Evolutionary conservation across 768 basidiomycete species (phyloP).

Genomic region (Goffeauzyma gilvescens): DNA sequence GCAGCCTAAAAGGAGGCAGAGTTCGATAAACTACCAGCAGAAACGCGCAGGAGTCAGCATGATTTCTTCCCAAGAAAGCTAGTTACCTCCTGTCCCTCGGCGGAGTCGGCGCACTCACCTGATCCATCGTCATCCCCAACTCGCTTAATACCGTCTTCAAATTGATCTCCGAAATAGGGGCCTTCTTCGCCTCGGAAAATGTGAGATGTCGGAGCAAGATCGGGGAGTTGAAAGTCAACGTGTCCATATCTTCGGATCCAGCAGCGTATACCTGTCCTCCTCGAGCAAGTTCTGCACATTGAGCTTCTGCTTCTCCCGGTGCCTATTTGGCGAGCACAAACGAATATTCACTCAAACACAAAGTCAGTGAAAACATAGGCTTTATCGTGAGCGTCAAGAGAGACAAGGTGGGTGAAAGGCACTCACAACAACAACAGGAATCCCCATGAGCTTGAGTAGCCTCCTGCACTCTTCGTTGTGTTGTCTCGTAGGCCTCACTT

Average conservation of each 20-base stretch:
- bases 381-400: neutral
- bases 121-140: slow-evolving; percentile 77
- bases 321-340: slow-evolving; percentile 41
- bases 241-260: slow-evolving; percentile 99
- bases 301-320: slow-evolving; percentile 95
- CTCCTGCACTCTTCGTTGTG: slow-evolving; percentile 89
- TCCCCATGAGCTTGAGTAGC: slow-evolving; percentile 82
- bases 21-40: slow-evolving; percentile 60
- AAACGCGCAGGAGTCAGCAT: neutral
- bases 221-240: slow-evolving; percentile 82
- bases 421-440: slow-evolving; percentile 76
- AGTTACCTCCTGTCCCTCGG: neutral
- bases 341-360: neutral
- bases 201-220: slow-evolving; percentile 87
- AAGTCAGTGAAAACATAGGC: neutral
- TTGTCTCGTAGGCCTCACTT: slow-evolving; percentile 82
- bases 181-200: slow-evolving; percentile 92
- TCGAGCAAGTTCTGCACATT: slow-evolving; percentile 93
- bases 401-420: neutral
- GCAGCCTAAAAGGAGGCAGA: slow-evolving; percentile 89
- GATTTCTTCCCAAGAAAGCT: no score
- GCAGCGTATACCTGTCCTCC: slow-evolving; percentile 92
- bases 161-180: slow-evolving; percentile 81
- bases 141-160: slow-evolving; percentile 68
- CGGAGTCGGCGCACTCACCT: slow-evolving; percentile 36